A percentile compares a stretch with the other conserved stretches of the same genome.
Conservation (phyloP, 441 rosid species). For the Pelargonium australe region DNA sequence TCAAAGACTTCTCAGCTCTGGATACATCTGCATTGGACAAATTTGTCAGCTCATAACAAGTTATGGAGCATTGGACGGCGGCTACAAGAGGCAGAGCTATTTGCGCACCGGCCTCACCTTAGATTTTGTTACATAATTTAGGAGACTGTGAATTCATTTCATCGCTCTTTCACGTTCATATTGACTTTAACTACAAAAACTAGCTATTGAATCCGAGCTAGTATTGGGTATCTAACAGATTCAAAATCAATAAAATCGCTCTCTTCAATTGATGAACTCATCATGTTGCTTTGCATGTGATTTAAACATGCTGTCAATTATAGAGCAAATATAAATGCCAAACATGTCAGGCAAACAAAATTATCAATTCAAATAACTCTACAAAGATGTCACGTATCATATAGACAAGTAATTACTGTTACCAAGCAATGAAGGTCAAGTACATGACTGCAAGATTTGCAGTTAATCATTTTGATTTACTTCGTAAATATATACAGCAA, state of each 20-base stretch:
- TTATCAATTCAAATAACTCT: constrained; percentile 2
- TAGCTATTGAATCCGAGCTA: neutral
- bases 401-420: neutral
- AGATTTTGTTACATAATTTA: neutral
- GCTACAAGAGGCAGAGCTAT: neutral
- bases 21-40: constrained; percentile 72
- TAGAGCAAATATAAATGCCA: too few relatives aligned
- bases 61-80: neutral
- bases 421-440: neutral
- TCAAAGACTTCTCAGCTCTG: constrained; percentile 65
- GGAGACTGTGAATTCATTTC: neutral
- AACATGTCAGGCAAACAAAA: neutral
- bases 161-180: neutral
- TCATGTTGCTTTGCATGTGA: too few relatives aligned
- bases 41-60: constrained; percentile 41
- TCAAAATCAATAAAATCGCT: neutral
- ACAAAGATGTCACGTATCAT: neutral
- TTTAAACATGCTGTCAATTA: too few relatives aligned
- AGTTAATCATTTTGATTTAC: constrained; percentile 4
- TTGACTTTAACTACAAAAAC: neutral
- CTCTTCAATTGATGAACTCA: neutral
- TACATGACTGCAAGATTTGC: neutral
- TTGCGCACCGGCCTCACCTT: neutral
- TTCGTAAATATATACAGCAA: constrained; percentile 6
- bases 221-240: neutral